Conservation (phyloP, 2,329 filamentous ascomycete genomes). For the Trichoderma atrobrunneum region DNA sequence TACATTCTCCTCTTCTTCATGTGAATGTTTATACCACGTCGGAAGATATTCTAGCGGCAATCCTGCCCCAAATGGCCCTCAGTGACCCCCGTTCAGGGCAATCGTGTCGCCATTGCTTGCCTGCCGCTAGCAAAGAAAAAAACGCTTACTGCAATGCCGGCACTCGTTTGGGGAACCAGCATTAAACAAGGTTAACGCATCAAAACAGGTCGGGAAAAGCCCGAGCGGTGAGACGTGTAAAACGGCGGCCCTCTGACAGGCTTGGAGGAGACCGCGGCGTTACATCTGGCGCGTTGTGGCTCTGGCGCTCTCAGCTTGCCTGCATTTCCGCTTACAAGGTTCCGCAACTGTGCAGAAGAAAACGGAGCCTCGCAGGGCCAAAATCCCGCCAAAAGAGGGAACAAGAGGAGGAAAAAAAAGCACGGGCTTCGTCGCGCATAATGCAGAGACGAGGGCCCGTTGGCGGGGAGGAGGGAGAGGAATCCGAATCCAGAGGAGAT, state of each 20-base stretch:
- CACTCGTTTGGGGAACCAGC: background rate
- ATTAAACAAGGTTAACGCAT: background rate
- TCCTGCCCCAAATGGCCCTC: background rate
- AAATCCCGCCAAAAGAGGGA: background rate
- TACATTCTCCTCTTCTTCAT: background rate
- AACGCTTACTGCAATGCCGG: constrained; percentile 13
- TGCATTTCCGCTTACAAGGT: background rate
- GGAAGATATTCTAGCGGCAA: background rate
- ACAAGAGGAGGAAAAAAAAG: background rate
- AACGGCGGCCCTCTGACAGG: background rate
- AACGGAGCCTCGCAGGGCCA: background rate
- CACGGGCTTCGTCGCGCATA: background rate
- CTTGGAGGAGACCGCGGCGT: background rate
- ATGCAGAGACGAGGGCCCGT: background rate
- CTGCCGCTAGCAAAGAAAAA: background rate
- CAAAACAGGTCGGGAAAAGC: background rate
- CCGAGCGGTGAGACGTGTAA: constrained; percentile 12
- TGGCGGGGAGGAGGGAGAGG: background rate
- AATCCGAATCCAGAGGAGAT: background rate
- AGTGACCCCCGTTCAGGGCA: background rate
- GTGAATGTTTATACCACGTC: background rate
- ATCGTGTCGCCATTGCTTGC: background rate
- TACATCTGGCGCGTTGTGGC: background rate
- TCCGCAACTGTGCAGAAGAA: background rate
- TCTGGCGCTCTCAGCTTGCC: constrained; percentile 11